phyloP scores from a whole-genome alignment of 1,139 yeast genomes.

The Protomyces pachydermus region DNA sequence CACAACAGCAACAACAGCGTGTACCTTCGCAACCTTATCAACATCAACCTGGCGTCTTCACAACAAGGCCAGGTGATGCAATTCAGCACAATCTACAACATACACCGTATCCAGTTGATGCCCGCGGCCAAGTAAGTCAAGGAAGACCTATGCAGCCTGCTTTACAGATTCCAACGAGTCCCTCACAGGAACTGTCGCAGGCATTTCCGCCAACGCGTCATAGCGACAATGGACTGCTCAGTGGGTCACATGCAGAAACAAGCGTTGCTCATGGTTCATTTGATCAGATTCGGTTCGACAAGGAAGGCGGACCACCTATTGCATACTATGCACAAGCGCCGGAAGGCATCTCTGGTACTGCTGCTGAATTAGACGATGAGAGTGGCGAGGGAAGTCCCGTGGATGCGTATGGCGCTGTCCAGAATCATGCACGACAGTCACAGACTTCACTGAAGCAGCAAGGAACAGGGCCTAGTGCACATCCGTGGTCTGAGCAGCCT shows the following conservation, averaged over 20 bases:
- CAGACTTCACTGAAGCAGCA: neutral
- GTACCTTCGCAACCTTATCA: neutral
- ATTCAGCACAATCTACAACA: neutral
- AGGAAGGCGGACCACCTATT: slow-evolving; percentile 24
- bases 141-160: no score
- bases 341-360: neutral
- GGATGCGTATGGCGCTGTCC: neutral
- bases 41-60: neutral
- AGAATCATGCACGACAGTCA: neutral
- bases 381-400: neutral
- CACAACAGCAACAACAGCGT: neutral
- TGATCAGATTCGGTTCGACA: slow-evolving; percentile 4
- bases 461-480: neutral
- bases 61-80: neutral
- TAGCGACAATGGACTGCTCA: no score
- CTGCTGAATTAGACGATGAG: neutral
- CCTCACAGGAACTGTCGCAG: slow-evolving; percentile 14
- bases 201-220: neutral
- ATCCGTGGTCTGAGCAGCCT: neutral
- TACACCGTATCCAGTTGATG: neutral
- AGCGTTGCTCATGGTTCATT: neutral
- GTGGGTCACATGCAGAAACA: no score
- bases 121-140: neutral
- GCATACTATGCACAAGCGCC: slow-evolving; percentile 7
- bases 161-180: neutral